Evolutionary conservation across 192 early-diverging fungal species (phyloP).

Genomic region (Piromyces finnis): DNA sequence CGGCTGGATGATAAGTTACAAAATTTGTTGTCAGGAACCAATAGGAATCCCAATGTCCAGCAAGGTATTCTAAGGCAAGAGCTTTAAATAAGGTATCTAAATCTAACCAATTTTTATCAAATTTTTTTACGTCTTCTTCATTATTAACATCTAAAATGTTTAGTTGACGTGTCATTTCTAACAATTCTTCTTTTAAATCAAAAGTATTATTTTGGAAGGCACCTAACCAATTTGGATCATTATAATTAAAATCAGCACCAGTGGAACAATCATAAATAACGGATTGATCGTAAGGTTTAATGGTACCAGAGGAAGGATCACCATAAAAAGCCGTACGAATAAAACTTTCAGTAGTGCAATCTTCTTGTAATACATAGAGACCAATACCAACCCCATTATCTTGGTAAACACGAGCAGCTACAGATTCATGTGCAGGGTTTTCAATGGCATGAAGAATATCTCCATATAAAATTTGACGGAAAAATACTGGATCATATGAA

Average conservation of each 20-base stretch:
- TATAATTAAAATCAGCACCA: not conserved
- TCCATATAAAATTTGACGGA: not conserved
- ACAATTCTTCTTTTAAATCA: not conserved
- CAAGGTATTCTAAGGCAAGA: not conserved
- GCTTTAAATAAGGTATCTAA: not conserved
- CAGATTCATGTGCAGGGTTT: not conserved
- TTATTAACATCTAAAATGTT: not conserved
- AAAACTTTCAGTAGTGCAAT: not conserved
- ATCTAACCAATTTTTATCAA: not conserved
- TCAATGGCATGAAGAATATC: not conserved
- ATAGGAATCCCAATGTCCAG: not conserved
- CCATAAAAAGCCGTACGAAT: not conserved
- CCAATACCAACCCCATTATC: not conserved
- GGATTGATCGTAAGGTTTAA: not conserved
- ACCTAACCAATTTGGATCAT: not conserved
- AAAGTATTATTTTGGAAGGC: not conserved
- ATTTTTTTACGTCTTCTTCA: not conserved
- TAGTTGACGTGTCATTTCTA: not conserved
- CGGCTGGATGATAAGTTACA: not conserved
- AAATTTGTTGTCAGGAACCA: not conserved
- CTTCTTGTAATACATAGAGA: not conserved
- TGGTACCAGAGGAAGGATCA: not conserved
- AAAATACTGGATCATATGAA: not conserved
- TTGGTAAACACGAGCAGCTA: not conserved
- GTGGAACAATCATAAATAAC: not conserved